Conservation (phyloP, 805 yeast genomes). For the Candida succiphila region DNA sequence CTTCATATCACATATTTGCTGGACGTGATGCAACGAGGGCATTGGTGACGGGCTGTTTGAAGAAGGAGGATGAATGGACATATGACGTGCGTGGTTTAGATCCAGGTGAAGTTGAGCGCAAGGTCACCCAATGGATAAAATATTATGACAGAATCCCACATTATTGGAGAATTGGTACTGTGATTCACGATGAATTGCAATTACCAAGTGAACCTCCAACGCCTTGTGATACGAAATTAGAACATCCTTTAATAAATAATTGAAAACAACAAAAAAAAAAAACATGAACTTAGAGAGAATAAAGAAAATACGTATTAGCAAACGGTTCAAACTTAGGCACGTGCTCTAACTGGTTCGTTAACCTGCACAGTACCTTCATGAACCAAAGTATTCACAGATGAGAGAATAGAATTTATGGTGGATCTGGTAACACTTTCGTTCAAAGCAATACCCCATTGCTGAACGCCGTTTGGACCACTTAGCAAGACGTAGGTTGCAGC, state of each 20-base stretch:
- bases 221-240: constrained; percentile 19
- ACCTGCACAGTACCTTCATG: constrained; percentile 8
- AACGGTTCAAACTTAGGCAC: neutral
- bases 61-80: constrained; percentile 43
- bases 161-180: constrained; percentile 59
- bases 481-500: constrained; percentile 61
- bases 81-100: constrained; percentile 57
- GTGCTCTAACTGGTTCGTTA: neutral
- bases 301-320: neutral
- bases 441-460: constrained; percentile 86
- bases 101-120: constrained; percentile 22
- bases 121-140: constrained; percentile 40
- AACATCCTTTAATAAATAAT: neutral
- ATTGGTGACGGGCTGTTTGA: constrained; percentile 61
- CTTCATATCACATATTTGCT: constrained; percentile 40
- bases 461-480: constrained; percentile 15
- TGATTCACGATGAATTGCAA: constrained; percentile 32
- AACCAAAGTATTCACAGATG: constrained; percentile 46
- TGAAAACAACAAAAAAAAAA: neutral
- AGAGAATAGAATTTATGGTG: constrained; percentile 57
- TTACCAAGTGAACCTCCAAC: constrained; percentile 35
- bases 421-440: constrained; percentile 87
- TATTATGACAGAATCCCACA: constrained; percentile 33
- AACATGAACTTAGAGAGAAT: neutral
- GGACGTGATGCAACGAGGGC: constrained; percentile 66